A percentile compares a stretch with the other conserved stretches of the same genome.
phyloP scores from a whole-genome alignment of 2,329 filamentous ascomycete species.

The Beauveria varroae region DNA sequence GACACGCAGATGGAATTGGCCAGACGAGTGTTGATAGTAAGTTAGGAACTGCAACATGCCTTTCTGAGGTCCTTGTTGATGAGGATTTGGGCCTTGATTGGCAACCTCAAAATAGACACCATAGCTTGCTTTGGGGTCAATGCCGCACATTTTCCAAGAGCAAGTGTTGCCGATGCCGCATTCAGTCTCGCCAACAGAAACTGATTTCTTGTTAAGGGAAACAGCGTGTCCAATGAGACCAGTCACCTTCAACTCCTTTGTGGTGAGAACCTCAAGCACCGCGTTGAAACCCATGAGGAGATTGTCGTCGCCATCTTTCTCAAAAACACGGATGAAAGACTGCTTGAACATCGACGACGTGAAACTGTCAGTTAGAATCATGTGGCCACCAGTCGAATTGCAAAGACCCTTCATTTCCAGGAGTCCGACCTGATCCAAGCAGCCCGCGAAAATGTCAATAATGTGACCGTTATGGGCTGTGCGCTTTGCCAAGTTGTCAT shows the following conservation, averaged over 20 bases:
- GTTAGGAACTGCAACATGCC: slow-evolving; percentile 98
- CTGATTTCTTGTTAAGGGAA: slow-evolving; percentile 96
- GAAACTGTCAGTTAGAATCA: slow-evolving; percentile 97
- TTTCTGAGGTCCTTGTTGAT: slow-evolving; percentile 81
- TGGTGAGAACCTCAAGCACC: slow-evolving; percentile 89
- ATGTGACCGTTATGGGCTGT: slow-evolving; percentile 95
- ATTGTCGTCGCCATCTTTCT: slow-evolving; percentile 92
- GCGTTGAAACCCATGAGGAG: slow-evolving; percentile 98
- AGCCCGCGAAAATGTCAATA: slow-evolving; percentile 95
- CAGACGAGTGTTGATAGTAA: slow-evolving; percentile 96
- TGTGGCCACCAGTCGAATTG: slow-evolving; percentile 94
- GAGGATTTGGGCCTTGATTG: slow-evolving; percentile 78
- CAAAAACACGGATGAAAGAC: slow-evolving; percentile 93
- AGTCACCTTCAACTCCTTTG: slow-evolving; percentile 96
- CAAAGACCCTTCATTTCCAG: slow-evolving; percentile 97
- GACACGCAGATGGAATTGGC: slow-evolving; percentile 91
- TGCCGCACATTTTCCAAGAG: slow-evolving; percentile 99
- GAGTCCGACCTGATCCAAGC: slow-evolving; percentile 92
- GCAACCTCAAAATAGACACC: slow-evolving; percentile 98
- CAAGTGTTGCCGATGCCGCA: slow-evolving; percentile 98
- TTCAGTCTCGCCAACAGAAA: slow-evolving; percentile 93
- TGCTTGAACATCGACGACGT: slow-evolving; percentile 99
- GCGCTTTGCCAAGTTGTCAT: slow-evolving; percentile 87
- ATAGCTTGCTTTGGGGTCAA: slow-evolving; percentile 88
- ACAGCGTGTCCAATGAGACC: slow-evolving; percentile 95